Conservation (phyloP, 148 eudicot species). For the Rhododendron griersonianum region DNA sequence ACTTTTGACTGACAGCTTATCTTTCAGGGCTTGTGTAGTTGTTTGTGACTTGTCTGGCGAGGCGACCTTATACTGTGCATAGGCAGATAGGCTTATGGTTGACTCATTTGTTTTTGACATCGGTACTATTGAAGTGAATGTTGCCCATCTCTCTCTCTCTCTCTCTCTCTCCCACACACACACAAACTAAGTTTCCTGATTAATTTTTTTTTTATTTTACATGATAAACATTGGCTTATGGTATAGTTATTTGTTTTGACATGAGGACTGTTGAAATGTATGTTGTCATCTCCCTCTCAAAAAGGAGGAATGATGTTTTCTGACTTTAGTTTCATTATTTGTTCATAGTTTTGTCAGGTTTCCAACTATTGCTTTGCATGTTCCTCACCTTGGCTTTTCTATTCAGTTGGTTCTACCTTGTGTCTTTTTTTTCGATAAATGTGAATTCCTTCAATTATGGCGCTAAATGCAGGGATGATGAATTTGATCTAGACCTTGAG, state of each 20-base stretch:
- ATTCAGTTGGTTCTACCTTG: background rate
- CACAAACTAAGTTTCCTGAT: background rate
- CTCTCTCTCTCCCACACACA: background rate
- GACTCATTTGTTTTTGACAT: background rate
- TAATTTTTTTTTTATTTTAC: too few species aligned
- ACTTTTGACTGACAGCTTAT: background rate
- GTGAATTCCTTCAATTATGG: conserved; percentile 9
- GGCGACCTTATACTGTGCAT: background rate
- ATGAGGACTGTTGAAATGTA: background rate
- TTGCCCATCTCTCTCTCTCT: background rate
- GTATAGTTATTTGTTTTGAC: background rate
- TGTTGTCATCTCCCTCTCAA: background rate
- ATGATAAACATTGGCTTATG: background rate
- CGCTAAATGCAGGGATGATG: conserved; percentile 60
- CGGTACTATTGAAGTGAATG: background rate
- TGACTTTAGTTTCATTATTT: background rate
- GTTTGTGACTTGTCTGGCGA: background rate
- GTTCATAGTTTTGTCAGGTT: background rate
- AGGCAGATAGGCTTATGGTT: background rate
- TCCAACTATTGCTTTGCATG: background rate
- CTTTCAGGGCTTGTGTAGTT: background rate
- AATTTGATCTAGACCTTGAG: conserved; percentile 87
- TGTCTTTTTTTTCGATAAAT: background rate
- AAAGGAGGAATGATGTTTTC: background rate
- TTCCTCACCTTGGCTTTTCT: background rate